Percentiles rank a stretch among this genome's conserved stretches.
phyloP scores from a whole-genome alignment of 2,329 filamentous ascomycete species.

The Orbilia blumenaviensis region DNA sequence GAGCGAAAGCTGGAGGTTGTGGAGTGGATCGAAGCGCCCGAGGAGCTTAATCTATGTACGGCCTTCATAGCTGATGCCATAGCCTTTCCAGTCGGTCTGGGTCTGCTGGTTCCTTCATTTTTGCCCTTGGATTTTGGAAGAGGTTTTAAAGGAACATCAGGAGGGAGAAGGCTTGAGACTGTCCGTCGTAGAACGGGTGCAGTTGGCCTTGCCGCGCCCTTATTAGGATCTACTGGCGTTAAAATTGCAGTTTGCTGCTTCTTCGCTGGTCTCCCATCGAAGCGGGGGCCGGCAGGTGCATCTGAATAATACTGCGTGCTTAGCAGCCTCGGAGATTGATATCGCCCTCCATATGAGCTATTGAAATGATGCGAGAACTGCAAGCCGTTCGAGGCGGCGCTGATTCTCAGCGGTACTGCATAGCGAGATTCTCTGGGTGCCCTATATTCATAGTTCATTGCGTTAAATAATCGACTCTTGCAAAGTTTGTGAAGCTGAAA shows the following conservation, averaged over 20 bases:
- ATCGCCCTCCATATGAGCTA: slow-evolving; percentile 24
- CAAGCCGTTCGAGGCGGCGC: slow-evolving; percentile 52
- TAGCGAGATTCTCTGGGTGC: slow-evolving; percentile 42
- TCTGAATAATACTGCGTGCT: slow-evolving; percentile 37
- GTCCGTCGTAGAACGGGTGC: slow-evolving; percentile 34
- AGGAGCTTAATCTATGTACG: slow-evolving; percentile 53
- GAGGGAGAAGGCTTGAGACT: slow-evolving; percentile 46
- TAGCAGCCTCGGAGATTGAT: slow-evolving; percentile 30
- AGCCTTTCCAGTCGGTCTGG: slow-evolving; percentile 20
- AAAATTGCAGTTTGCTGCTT: slow-evolving; percentile 49
- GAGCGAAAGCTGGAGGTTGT: slow-evolving; percentile 56
- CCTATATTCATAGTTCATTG: slow-evolving; percentile 28
- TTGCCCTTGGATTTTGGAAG: slow-evolving; percentile 32
- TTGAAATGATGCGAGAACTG: slow-evolving; percentile 54
- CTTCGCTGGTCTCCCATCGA: slow-evolving; percentile 36
- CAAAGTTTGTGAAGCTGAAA: slow-evolving; percentile 3
- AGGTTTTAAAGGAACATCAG: slow-evolving; percentile 38
- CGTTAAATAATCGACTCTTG: neutral
- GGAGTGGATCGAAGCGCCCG: slow-evolving; percentile 55
- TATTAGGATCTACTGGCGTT: slow-evolving; percentile 45
- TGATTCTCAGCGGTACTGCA: slow-evolving; percentile 41
- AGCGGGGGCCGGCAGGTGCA: slow-evolving; percentile 34
- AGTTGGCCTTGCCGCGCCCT: slow-evolving; percentile 23
- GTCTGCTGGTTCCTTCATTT: slow-evolving; percentile 12
- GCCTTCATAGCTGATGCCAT: slow-evolving; percentile 39